These are phyloP conservation scores for Poteriospumella lacustris DNA, from an alignment of 108 stramenopile genomes.

Conservation along the genomic window DNA sequence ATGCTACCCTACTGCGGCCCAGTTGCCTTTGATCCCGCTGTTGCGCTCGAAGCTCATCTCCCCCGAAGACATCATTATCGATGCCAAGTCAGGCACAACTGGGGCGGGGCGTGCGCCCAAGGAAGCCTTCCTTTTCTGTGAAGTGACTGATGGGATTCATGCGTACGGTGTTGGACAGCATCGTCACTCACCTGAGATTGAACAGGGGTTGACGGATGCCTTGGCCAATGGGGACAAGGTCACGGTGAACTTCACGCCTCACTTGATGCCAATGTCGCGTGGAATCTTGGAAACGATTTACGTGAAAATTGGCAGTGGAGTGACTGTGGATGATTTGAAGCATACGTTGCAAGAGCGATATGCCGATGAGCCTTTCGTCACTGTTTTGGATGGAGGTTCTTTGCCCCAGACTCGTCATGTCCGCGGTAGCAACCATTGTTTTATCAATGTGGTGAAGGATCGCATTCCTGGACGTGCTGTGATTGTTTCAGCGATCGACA, in stretches of 20 bases:
- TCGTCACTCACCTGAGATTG: constrained; percentile 52
- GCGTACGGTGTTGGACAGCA: constrained; percentile 51
- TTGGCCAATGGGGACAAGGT: constrained; percentile 26
- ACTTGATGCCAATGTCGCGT: constrained; percentile 49
- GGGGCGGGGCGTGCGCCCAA: constrained; percentile 55
- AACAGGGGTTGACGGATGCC: constrained; percentile 47
- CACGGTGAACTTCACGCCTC: constrained; percentile 46
- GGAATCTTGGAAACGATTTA: constrained; percentile 52
- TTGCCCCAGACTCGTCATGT: constrained; percentile 49
- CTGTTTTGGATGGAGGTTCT: constrained; percentile 37
- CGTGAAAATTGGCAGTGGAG: constrained; percentile 35
- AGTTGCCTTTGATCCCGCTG: constrained; percentile 53
- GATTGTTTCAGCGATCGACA: constrained; percentile 49
- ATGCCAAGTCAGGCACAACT: constrained; percentile 55
- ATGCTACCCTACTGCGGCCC: constrained; percentile 59
- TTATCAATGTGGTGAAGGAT: constrained; percentile 52
- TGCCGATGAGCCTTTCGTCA: constrained; percentile 50
- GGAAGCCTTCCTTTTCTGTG: constrained; percentile 34
- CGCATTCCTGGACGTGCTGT: constrained; percentile 51
- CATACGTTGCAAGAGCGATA: constrained; percentile 29
- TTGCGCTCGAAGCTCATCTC: constrained; percentile 39
- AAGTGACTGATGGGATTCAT: constrained; percentile 49
- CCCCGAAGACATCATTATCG: constrained; percentile 50
- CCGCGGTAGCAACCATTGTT: constrained; percentile 50
- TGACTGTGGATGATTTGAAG: constrained; percentile 40